A percentile compares a stretch with the other conserved stretches of the same genome.
These are phyloP conservation scores for Crucihimalaya himalaica DNA, from an alignment of 345 rosid genomes.

Conservation along the genomic window DNA sequence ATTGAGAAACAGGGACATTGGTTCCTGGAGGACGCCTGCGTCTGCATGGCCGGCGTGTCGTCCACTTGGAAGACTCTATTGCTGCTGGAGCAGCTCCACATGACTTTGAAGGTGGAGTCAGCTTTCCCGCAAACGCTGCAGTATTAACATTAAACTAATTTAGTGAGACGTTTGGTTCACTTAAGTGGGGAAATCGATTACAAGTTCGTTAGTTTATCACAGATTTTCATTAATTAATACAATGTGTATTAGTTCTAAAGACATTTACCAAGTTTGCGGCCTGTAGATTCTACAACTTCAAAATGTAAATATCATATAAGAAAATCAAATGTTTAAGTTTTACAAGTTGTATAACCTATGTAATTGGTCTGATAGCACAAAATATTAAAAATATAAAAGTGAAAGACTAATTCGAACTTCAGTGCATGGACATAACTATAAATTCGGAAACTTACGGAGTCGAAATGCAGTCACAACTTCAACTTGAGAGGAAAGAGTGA, in stretches of 20 bases:
- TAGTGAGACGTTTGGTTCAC: not conserved
- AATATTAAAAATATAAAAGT: no score
- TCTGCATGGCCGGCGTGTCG: not conserved
- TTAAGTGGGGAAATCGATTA: not conserved
- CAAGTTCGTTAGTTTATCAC: not conserved
- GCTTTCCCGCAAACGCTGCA: no score
- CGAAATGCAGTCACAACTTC: no score
- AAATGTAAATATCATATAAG: no score
- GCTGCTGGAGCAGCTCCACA: constrained; percentile 23
- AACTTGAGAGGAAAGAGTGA: constrained; percentile 12
- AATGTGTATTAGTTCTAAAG: not conserved
- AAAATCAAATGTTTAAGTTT: no score
- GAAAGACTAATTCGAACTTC: no score
- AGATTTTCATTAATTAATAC: not conserved
- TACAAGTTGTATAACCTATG: no score
- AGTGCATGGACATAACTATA: no score
- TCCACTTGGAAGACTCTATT: constrained; percentile 7
- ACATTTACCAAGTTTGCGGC: constrained; percentile 27
- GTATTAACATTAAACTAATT: not conserved
- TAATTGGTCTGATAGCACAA: no score
- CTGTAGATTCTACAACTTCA: constrained; percentile 24
- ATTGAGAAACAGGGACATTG: not conserved
- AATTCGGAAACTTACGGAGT: no score
- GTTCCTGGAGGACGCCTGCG: constrained; percentile 17
- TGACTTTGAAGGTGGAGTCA: constrained; percentile 7